phyloP scores from a whole-genome alignment of 352 stramenopile genomes.

The Globisporangium nagaii region DNA sequence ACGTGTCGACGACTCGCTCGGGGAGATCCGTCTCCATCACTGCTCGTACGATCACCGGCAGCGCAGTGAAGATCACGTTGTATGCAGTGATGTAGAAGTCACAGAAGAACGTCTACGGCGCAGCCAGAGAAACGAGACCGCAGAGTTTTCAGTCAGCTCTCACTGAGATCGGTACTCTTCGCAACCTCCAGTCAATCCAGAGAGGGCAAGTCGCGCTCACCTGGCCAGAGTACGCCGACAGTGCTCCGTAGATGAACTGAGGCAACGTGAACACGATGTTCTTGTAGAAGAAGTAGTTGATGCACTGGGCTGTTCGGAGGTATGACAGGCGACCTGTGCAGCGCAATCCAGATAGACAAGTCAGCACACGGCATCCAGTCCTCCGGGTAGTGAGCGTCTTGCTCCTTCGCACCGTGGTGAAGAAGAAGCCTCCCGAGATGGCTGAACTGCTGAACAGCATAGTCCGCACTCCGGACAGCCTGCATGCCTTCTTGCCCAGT shows the following conservation, averaged over 20 bases:
- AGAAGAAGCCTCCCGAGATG: conserved; percentile 68
- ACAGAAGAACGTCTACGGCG: conserved; percentile 61
- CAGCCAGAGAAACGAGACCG: not conserved
- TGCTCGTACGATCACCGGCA: conserved; percentile 83
- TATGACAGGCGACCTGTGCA: conserved; percentile 93
- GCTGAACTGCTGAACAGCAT: conserved; percentile 80
- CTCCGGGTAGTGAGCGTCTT: too few relatives aligned
- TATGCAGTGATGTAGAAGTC: conserved; percentile 89
- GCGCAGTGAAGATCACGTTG: conserved; percentile 91
- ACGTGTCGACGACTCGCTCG: conserved; percentile 54
- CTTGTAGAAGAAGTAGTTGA: conserved; percentile 99
- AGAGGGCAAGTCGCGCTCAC: conserved; percentile 19
- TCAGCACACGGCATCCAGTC: too few relatives aligned
- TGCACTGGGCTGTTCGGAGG: conserved; percentile 90
- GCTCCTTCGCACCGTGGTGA: conserved; percentile 41
- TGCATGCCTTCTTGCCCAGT: conserved; percentile 95
- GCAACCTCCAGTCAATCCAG: not conserved
- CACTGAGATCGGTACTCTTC: not conserved
- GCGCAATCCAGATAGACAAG: not conserved
- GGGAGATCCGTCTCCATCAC: conserved; percentile 78
- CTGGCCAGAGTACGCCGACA: conserved; percentile 86
- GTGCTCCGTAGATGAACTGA: conserved; percentile 85
- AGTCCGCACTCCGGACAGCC: conserved; percentile 74
- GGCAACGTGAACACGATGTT: conserved; percentile 92
- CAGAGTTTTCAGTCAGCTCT: not conserved